A percentile compares a stretch with the other conserved stretches of the same genome.
Evolutionary conservation across 495 filamentous ascomycete species (phyloP).

Genomic region (Aspergillus heteromorphus): DNA sequence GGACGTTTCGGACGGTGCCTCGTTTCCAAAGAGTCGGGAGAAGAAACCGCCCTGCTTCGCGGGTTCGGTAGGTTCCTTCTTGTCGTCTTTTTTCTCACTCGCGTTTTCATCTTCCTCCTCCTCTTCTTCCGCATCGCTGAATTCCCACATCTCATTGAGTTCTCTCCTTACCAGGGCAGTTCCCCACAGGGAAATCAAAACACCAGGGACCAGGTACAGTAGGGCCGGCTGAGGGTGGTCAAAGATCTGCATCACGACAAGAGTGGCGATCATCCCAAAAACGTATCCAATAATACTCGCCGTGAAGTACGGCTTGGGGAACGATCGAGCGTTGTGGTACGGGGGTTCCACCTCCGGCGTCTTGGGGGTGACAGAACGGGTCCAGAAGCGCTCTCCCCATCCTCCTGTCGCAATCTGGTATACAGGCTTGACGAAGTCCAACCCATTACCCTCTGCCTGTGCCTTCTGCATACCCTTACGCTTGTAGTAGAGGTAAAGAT

Average conservation of each 20-base stretch:
- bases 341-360: constrained; percentile 32
- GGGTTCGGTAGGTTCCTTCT: constrained; percentile 20
- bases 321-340: constrained; percentile 43
- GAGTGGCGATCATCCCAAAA: constrained; percentile 69
- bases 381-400: constrained; percentile 90
- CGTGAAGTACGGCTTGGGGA: constrained; percentile 85
- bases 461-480: constrained; percentile 44
- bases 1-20: constrained; percentile 4
- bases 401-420: constrained; percentile 57
- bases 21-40: constrained; percentile 19
- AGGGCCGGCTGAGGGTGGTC: constrained; percentile 86
- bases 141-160: constrained; percentile 68
- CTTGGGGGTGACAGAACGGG: constrained; percentile 25
- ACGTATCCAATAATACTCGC: constrained; percentile 74
- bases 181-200: constrained; percentile 70
- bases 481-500: constrained; percentile 78
- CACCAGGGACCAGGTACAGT: constrained; percentile 87
- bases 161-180: constrained; percentile 71
- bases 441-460: constrained; percentile 29
- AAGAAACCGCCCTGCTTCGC: constrained; percentile 21
- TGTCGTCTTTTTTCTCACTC: constrained; percentile 13
- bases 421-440: constrained; percentile 45
- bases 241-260: constrained; percentile 70
- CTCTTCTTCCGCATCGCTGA: constrained; percentile 58
- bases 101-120: constrained; percentile 22